phyloP scores from a whole-genome alignment of 352 stramenopile genomes.

The Phytopythium litorale region DNA sequence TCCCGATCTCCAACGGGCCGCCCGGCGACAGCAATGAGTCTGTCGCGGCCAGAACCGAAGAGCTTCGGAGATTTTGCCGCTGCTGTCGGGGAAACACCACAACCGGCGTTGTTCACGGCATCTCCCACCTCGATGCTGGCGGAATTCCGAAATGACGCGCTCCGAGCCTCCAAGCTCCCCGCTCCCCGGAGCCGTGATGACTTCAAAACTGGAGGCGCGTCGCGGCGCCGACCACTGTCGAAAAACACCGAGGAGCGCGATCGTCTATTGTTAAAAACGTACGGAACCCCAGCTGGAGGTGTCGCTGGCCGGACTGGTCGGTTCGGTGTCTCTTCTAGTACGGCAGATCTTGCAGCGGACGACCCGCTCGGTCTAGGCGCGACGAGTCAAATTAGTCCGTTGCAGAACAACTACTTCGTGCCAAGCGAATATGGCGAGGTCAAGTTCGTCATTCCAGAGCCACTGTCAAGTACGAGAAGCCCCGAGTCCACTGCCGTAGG shows the following conservation, averaged over 20 bases:
- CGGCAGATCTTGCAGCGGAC: not conserved
- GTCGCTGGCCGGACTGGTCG: not conserved
- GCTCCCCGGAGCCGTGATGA: constrained; percentile 41
- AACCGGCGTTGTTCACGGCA: constrained; percentile 27
- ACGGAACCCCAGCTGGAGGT: constrained; percentile 22
- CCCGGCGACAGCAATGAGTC: constrained; percentile 15
- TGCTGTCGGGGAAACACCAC: constrained; percentile 16
- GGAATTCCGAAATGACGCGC: constrained; percentile 14
- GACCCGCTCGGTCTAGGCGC: constrained; percentile 6
- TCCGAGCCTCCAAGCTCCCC: constrained; percentile 29
- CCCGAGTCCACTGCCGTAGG: constrained; percentile 9
- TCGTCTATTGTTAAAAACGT: constrained; percentile 42
- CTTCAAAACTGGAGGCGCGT: constrained; percentile 20
- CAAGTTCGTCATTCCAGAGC: constrained; percentile 50
- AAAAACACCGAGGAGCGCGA: constrained; percentile 45
- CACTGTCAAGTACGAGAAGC: constrained; percentile 32
- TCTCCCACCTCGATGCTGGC: constrained; percentile 24
- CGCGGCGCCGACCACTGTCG: constrained; percentile 24
- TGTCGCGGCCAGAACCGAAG: constrained; percentile 4
- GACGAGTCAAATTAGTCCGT: constrained; percentile 23
- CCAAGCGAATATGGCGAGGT: constrained; percentile 21
- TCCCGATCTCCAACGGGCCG: constrained; percentile 33
- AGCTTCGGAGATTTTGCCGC: constrained; percentile 30
- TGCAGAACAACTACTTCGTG: constrained; percentile 42
- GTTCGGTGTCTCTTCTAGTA: not conserved